phyloP scores from a whole-genome alignment of 192 early-diverging fungal genomes.

The Ambispora gerdemannii region DNA sequence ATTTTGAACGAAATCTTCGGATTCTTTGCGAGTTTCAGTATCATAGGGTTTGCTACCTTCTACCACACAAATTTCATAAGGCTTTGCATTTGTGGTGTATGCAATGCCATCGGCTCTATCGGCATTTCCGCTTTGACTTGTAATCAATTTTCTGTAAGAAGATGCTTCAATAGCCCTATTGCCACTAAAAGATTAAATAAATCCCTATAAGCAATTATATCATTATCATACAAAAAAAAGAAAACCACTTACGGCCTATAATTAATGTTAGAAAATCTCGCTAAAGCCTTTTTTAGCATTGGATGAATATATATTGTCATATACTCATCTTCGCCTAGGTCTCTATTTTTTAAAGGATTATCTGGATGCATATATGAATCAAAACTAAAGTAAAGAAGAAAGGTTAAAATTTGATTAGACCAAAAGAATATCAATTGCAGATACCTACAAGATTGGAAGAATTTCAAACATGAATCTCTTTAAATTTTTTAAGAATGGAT shows the following conservation, averaged over 20 bases:
- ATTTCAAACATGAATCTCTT: constrained; percentile 25
- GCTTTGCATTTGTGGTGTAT: constrained; percentile 10
- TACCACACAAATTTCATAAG: constrained; percentile 20
- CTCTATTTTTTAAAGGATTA: constrained; percentile 20
- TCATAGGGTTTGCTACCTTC: constrained; percentile 25
- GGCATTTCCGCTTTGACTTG: constrained; percentile 13
- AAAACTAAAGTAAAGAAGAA: constrained; percentile 24
- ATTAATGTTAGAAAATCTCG: constrained; percentile 12
- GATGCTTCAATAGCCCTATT: constrained; percentile 20
- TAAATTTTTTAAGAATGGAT: constrained; percentile 24
- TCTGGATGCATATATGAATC: background rate
- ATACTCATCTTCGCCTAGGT: constrained; percentile 21
- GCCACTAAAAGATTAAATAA: constrained; percentile 16
- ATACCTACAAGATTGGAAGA: constrained; percentile 25
- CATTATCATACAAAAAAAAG: background rate
- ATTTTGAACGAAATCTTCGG: constrained; percentile 20
- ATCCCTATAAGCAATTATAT: background rate
- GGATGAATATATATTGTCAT: constrained; percentile 27
- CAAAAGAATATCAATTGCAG: background rate
- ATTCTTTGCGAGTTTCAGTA: constrained; percentile 10
- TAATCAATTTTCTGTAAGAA: constrained; percentile 19
- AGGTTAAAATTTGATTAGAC: background rate
- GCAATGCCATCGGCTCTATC: constrained; percentile 21
- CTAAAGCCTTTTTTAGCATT: constrained; percentile 18
- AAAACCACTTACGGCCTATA: constrained; percentile 28